These are phyloP conservation scores for Arthroderma sp. DNA, from an alignment of 2,329 filamentous ascomycete genomes.

Conservation along the genomic window DNA sequence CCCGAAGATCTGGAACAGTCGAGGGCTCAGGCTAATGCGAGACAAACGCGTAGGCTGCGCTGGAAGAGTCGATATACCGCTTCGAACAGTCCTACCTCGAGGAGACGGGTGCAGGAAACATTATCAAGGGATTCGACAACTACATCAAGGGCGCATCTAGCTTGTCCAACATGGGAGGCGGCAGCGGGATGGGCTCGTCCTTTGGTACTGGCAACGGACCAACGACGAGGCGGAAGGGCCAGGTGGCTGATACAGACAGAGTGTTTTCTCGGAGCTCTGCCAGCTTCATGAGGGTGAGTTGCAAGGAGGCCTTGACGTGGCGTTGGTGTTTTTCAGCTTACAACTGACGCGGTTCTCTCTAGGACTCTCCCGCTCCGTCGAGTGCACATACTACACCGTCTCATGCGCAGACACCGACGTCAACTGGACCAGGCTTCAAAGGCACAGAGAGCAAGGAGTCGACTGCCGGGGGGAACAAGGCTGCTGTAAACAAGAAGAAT, in stretches of 20 bases:
- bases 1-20: too few relatives aligned
- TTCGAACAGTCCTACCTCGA: constrained; percentile 84
- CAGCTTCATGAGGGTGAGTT: constrained; percentile 35
- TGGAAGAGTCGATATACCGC: constrained; percentile 72
- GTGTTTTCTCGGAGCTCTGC: constrained; percentile 40
- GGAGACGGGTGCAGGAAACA: constrained; percentile 77
- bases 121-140: constrained; percentile 94
- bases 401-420: constrained; percentile 36
- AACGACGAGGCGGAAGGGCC: constrained; percentile 32
- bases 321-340: too few relatives aligned
- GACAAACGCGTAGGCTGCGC: constrained; percentile 33
- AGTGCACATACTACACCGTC: constrained; percentile 38
- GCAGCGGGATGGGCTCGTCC: constrained; percentile 12
- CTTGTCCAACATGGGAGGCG: constrained; percentile 26
- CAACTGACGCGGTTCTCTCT: too few relatives aligned
- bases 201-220: constrained; percentile 22
- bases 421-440: constrained; percentile 19
- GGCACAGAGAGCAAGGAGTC: constrained; percentile 15
- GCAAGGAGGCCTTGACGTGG: too few relatives aligned
- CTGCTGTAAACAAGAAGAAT: constrained; percentile 33
- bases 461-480: constrained; percentile 24
- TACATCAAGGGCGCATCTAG: constrained; percentile 81
- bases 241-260: constrained; percentile 35
- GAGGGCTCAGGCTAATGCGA: background rate
- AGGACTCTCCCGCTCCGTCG: constrained; percentile 35